Evolutionary conservation across 176 grass and related monocot genomes (phyloP).

Genomic region (Cenchrus purpureus): DNA sequence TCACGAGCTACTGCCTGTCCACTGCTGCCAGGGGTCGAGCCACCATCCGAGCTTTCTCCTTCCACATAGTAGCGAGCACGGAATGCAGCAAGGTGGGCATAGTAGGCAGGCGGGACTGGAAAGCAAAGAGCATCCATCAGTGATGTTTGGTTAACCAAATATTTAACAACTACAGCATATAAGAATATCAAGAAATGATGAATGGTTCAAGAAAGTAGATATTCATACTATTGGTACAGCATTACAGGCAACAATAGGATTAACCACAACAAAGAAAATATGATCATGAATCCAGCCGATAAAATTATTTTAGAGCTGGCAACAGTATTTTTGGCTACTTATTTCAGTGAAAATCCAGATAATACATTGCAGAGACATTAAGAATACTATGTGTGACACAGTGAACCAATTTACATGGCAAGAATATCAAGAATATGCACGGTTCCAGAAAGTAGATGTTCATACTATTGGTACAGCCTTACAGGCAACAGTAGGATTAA

Average conservation of each 20-base stretch:
- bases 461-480: neutral
- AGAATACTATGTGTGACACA: neutral
- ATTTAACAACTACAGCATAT: neutral
- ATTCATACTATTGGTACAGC: neutral
- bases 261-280: neutral
- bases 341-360: neutral
- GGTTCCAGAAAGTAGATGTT: neutral
- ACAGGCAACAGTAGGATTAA: neutral
- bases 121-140: neutral
- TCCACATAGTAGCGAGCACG: conserved; percentile 59
- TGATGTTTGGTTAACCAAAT: neutral
- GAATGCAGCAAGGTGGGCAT: conserved; percentile 71
- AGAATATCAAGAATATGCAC: neutral
- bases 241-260: neutral
- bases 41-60: conserved; percentile 59
- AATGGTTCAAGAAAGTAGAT: neutral
- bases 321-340: neutral
- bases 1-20: conserved; percentile 39
- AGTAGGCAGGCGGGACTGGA: conserved; percentile 74
- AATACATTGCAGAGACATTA: neutral
- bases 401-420: neutral
- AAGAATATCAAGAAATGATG: neutral
- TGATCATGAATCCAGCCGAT: neutral
- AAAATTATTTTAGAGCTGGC: neutral
- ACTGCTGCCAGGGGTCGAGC: conserved; percentile 43